Base-by-base conservation (phyloP, 2,329 filamentous ascomycete species). In the Cytospora piceae region DNA sequence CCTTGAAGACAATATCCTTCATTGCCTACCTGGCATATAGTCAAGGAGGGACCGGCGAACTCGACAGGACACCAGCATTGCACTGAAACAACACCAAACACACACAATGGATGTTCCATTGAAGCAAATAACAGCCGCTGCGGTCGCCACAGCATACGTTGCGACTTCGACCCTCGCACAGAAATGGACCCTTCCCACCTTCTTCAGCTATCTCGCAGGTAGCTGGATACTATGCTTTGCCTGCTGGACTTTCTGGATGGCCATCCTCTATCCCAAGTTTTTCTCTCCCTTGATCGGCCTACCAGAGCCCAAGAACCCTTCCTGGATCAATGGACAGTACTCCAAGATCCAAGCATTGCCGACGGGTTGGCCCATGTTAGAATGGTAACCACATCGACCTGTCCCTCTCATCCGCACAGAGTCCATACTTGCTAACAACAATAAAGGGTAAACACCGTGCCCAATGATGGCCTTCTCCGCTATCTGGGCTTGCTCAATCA, bases 381-480 rank as follows among this genome's bases (percentile, higher is more conserved):
- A 82, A 61, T 86, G 84, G 84, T 85, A 74, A 39, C 73, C 17
- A 27, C 12, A 39, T 34, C 34, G 31, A 34, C 9, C n/a, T 17
- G 20, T 12, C 29, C 20, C 52, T 54, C 37, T n/a, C 6, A 42
- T 29, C 4, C 27, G 17, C 29, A 24, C 3, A 11, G 27, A 6
- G 20, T 56, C 53, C 53, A 58, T 24, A n/a, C 29, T 34, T 59
- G 32, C 69, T 74, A 54, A 75, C 66, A 57, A 3, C 20, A 29
- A 22, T 12, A 73, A 66, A 86, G 90, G 90, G 75, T 84, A 27
- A 79, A 84, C 58, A 81, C 79, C 2, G 78, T 92, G 49, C 87
- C 87, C 8, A 87, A 93, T 71, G 78, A 91, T 32, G 90, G 90
- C 3, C 71, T 93, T 22, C 86, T 94, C 63, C 85, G 88, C 14